These are phyloP conservation scores for Pterula multifida DNA, from an alignment of 1,284 basidiomycete genomes.

Conservation along the genomic window DNA sequence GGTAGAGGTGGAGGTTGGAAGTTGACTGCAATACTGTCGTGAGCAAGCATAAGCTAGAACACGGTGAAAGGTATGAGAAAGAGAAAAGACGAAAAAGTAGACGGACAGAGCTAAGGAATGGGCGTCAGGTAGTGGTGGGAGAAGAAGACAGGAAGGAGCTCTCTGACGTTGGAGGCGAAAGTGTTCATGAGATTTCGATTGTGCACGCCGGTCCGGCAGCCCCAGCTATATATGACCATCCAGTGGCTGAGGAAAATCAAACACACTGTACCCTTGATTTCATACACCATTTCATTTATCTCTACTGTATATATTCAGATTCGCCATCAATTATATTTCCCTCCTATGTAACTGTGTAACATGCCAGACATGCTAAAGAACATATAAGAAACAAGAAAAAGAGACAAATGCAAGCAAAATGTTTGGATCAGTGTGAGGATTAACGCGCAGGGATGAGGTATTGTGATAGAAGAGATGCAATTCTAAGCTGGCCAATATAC, in stretches of 20 bases:
- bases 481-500: neutral
- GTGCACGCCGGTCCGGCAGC: neutral
- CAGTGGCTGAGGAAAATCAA: neutral
- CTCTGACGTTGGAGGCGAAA: neutral
- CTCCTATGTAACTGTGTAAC: neutral
- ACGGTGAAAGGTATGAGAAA: neutral
- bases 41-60: neutral
- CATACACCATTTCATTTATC: neutral
- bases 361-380: neutral
- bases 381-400: neutral
- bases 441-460: neutral
- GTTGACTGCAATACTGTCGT: neutral
- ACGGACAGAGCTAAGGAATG: neutral
- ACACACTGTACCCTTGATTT: neutral
- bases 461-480: neutral
- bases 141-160: neutral
- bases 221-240: neutral
- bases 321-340: neutral
- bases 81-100: neutral
- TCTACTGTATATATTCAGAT: neutral
- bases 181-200: neutral
- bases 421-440: neutral
- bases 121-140: neutral
- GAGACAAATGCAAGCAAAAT: neutral
- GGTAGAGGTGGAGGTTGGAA: neutral